Evolutionary conservation across 2,329 filamentous ascomycete species (phyloP).

Genomic region (Curvularia spicifera): DNA sequence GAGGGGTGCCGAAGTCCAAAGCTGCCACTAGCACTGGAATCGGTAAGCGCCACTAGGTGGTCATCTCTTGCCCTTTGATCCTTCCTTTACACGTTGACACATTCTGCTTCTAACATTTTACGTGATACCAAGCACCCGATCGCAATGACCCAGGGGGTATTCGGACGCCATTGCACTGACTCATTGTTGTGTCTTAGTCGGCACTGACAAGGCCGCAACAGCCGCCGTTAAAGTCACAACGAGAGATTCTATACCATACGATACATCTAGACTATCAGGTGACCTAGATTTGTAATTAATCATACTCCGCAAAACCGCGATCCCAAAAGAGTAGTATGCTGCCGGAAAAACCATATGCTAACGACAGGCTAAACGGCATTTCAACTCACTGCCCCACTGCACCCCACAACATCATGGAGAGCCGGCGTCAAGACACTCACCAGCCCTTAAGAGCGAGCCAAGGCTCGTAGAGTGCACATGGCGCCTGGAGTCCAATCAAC

Average conservation of each 20-base stretch:
- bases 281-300: not conserved
- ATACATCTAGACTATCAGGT: not conserved
- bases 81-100: not conserved
- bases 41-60: conserved; percentile 6
- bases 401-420: conserved; percentile 38
- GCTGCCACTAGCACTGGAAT: conserved; percentile 5
- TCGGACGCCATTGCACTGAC: not conserved
- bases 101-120: not conserved
- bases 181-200: not conserved
- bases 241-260: not conserved
- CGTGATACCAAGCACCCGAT: not conserved
- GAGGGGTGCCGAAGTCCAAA: conserved; percentile 18
- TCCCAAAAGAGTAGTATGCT: conserved; percentile 10
- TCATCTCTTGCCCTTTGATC: not conserved
- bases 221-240: not conserved
- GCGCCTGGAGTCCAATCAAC: conserved; percentile 16
- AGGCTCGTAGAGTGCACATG: conserved; percentile 20
- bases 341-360: conserved; percentile 29
- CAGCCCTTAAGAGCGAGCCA: conserved; percentile 16
- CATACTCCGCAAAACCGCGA: not conserved
- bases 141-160: not conserved
- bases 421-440: conserved; percentile 28
- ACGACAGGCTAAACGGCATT: conserved; percentile 43
- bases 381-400: conserved; percentile 27
- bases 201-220: not conserved